These are phyloP conservation scores for Coelastrella sp. DNA, from an alignment of 139 green algal genomes.

Conservation along the genomic window DNA sequence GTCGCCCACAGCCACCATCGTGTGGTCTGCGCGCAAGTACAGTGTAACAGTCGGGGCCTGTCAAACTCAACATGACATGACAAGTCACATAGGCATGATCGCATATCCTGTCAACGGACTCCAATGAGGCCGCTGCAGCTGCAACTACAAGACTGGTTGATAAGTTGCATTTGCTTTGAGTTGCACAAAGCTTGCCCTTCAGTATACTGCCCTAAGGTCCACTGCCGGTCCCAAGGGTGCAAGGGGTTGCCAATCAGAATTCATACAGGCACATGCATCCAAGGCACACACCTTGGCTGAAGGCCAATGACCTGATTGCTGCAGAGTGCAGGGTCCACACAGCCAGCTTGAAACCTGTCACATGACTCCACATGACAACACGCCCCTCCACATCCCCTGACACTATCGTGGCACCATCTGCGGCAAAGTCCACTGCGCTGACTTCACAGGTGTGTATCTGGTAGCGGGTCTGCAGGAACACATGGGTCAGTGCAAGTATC, in stretches of 20 bases:
- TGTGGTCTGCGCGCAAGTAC: neutral
- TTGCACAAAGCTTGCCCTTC: too few species aligned
- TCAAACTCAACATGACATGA: neutral
- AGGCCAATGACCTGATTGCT: neutral
- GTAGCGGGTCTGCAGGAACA: constrained; percentile 25
- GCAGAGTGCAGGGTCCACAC: constrained; percentile 32
- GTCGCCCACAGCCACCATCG: constrained; percentile 32
- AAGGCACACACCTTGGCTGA: constrained; percentile 28
- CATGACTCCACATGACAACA: constrained; percentile 38
- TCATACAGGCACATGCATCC: too few species aligned
- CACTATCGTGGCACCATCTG: neutral
- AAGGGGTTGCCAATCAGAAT: too few species aligned
- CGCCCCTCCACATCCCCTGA: constrained; percentile 29
- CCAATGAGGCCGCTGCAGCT: too few species aligned
- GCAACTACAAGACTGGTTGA: too few species aligned
- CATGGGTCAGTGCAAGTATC: neutral
- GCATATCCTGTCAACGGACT: too few species aligned
- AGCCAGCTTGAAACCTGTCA: constrained; percentile 44
- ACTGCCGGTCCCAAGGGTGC: too few species aligned
- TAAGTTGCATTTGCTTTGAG: too few species aligned
- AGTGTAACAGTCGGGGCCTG: neutral
- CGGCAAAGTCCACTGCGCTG: constrained; percentile 22
- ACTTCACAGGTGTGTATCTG: constrained; percentile 41
- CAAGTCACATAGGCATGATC: too few species aligned
- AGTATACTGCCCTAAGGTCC: too few species aligned